Conservation (phyloP, 352 stramenopile species). For the Aphanomyces invadans region DNA sequence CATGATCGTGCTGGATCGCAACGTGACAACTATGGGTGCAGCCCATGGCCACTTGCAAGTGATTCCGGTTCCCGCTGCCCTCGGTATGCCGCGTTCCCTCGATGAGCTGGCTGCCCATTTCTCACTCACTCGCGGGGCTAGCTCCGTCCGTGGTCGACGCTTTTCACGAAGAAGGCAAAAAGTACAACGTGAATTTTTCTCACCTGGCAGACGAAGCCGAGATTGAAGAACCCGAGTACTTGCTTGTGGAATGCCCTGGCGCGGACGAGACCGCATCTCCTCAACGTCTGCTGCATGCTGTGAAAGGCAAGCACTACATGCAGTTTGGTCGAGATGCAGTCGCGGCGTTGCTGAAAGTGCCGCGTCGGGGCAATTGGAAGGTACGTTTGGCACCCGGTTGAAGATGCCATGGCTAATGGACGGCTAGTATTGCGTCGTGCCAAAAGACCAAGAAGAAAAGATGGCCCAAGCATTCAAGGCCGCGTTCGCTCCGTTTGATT, state of each 20-base stretch:
- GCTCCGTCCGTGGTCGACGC: conserved; percentile 34
- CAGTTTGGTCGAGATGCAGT: conserved; percentile 69
- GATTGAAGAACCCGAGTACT: conserved; percentile 26
- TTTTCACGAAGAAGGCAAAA: conserved; percentile 58
- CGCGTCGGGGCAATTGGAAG: conserved; percentile 70
- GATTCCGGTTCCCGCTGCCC: conserved; percentile 45
- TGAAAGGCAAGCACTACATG: conserved; percentile 75
- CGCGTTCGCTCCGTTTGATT: conserved; percentile 65
- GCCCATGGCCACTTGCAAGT: conserved; percentile 73
- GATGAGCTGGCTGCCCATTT: too few species aligned
- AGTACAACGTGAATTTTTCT: conserved; percentile 65
- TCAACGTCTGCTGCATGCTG: conserved; percentile 46
- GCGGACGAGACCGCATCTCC: conserved; percentile 27
- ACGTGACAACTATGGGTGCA: conserved; percentile 58
- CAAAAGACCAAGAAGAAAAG: conserved; percentile 58
- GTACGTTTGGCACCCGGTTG: neutral
- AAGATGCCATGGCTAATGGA: neutral
- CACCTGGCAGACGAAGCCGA: conserved; percentile 29
- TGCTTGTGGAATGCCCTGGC: conserved; percentile 49
- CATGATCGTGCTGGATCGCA: conserved; percentile 70
- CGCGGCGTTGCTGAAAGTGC: conserved; percentile 51
- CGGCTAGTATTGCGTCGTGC: conserved; percentile 52
- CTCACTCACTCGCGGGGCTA: conserved; percentile 11
- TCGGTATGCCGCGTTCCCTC: conserved; percentile 15
- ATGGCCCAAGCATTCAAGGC: conserved; percentile 58